phyloP scores from a whole-genome alignment of 176 grass and related monocot species.

The Oryza coarctata region DNA sequence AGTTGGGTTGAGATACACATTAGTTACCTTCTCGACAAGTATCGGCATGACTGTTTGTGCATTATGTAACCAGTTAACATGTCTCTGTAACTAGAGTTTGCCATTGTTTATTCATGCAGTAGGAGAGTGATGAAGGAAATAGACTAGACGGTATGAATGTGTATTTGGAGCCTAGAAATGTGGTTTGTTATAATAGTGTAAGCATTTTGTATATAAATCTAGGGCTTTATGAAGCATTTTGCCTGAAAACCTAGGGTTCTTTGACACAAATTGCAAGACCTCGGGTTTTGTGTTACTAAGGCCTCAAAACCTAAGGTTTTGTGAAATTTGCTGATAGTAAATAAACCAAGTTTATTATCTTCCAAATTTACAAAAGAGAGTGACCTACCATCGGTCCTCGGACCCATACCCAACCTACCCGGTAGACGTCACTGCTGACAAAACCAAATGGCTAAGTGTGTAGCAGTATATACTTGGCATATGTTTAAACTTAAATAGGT shows the following conservation, averaged over 20 bases:
- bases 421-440: too few relatives aligned
- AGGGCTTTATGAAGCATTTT: neutral
- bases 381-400: too few relatives aligned
- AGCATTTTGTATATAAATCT: neutral
- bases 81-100: neutral
- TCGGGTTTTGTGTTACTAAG: neutral
- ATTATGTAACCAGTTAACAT: neutral
- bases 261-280: neutral
- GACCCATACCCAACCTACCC: too few relatives aligned
- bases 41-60: neutral
- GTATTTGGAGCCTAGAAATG: neutral
- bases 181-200: neutral
- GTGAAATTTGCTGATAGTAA: neutral
- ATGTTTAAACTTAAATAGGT: neutral
- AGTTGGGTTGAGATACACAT: neutral
- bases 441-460: too few relatives aligned
- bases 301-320: neutral
- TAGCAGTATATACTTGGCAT: too few relatives aligned
- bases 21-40: neutral
- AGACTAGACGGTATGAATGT: neutral
- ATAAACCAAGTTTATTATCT: neutral
- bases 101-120: neutral
- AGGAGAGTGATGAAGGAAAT: neutral
- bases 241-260: neutral
- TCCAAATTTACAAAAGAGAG: too few relatives aligned